These are phyloP conservation scores for Russula vinacea DNA, from an alignment of 768 basidiomycete species.

Conservation along the genomic window DNA sequence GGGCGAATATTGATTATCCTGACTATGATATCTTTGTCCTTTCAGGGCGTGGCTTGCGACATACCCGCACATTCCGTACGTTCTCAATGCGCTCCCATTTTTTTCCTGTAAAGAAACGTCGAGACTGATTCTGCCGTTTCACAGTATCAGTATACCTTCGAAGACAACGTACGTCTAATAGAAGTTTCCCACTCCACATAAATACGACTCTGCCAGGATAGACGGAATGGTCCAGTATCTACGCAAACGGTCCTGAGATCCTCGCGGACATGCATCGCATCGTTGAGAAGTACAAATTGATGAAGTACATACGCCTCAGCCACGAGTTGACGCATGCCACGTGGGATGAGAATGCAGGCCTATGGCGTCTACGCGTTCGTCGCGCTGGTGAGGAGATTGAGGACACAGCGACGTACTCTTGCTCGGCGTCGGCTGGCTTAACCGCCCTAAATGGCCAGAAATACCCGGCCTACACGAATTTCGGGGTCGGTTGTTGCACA, in stretches of 20 bases:
- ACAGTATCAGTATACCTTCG: constrained; percentile 26
- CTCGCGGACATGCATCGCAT: constrained; percentile 50
- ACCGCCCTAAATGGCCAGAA: constrained; percentile 65
- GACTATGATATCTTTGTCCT: neutral
- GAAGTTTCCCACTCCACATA: too few species aligned
- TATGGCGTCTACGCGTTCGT: constrained; percentile 17
- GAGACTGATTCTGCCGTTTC: neutral
- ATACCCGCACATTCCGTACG: constrained; percentile 24
- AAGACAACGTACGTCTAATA: constrained; percentile 19
- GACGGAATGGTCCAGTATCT: constrained; percentile 27
- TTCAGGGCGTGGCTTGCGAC: constrained; percentile 25
- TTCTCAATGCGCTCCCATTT: neutral
- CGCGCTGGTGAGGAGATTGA: constrained; percentile 39
- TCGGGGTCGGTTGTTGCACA: constrained; percentile 57
- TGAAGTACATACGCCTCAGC: constrained; percentile 50
- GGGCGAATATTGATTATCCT: neutral
- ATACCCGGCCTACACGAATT: constrained; percentile 56
- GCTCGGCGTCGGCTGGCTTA: constrained; percentile 50
- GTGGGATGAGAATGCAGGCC: constrained; percentile 17
- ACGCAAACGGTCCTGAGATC: constrained; percentile 43
- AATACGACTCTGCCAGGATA: neutral
- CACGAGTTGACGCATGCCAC: constrained; percentile 37
- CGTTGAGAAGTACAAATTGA: constrained; percentile 55
- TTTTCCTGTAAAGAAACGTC: neutral
- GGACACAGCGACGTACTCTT: constrained; percentile 55